Evolutionary conservation across 495 filamentous ascomycete species (phyloP), one percentile per base, ranked within the genome.

Genomic region (Lepidopterella palustris): DNA sequence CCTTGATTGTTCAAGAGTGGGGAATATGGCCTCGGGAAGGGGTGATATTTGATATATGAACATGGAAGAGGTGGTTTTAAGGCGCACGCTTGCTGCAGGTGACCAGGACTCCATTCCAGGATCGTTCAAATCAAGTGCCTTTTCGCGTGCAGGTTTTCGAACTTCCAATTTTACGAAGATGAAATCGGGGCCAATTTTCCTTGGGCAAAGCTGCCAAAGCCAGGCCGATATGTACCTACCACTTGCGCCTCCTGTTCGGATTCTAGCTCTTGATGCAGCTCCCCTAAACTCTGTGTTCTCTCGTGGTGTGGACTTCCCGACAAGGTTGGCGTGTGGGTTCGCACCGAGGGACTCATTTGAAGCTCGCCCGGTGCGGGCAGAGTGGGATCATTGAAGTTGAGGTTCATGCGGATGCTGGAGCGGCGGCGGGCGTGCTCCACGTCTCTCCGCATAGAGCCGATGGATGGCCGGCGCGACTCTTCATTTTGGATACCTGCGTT

Each of bases 171-270:
- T 40, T 9, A 40, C 9, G 18, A n/a, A 40, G 18, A 40, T 40
- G 9, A 40, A 9, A 9, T 18, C 35, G 9, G 9, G 18, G 9
- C 9, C 18, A n/a, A n/a, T 9, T 40, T 32, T 23, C 23, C 6
- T 27, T 45, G 25, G 25, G 29, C 26, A 13, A 15, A 53, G 24
- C 10, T 29, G 18, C 27, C n/a, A 9, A 31, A 26, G 23, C 20
- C 25, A n/a, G n/a, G n/a, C n/a, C n/a, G n/a, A n/a, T 42, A 18
- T 28, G 40, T 21, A 76, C 79, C 45, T 75, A 89, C 87, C 72
- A 98, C 93, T 75, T 96, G 92, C 10, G 85, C 90, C 73, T 98
- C 93, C 72, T 96, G 92, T 70, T 98, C 93, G 51, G 87, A 88
- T 73, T 98, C 93, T 5, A 97, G 78, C 69, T 96, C 89, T 66